Conservation (phyloP, 306 rosid species). For the Castanospermum australe region DNA sequence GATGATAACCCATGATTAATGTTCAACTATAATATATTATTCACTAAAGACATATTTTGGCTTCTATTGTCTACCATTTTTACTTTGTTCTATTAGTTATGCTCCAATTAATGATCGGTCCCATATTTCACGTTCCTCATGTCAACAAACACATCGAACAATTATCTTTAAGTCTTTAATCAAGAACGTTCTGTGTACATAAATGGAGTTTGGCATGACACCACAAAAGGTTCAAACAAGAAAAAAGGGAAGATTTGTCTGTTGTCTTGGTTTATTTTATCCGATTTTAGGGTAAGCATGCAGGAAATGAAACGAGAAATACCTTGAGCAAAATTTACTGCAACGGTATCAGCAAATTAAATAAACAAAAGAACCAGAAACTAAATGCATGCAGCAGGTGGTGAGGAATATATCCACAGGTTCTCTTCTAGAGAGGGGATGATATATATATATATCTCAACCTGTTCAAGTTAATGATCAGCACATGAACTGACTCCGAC, state of each 20-base stretch:
- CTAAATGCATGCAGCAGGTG: not conserved
- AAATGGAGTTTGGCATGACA: not conserved
- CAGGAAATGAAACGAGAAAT: not conserved
- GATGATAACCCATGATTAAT: not conserved
- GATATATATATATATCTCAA: too few species aligned
- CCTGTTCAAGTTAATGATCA: slow-evolving; percentile 32
- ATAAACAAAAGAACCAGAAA: not conserved
- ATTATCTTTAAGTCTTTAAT: not conserved
- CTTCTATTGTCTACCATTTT: too few species aligned
- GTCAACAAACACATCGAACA: not conserved
- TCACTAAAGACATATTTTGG: too few species aligned
- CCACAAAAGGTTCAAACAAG: not conserved
- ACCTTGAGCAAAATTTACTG: not conserved
- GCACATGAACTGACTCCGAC: slow-evolving; percentile 41
- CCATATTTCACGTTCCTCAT: not conserved
- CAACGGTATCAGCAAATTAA: not conserved
- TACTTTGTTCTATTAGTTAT: too few species aligned
- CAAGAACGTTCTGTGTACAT: not conserved
- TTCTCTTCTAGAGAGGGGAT: not conserved
- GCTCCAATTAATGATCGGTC: too few species aligned
- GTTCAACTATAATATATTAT: not conserved
- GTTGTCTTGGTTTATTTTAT: not conserved
- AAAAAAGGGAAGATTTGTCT: not conserved
- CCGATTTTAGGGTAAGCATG: not conserved
- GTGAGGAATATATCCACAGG: slow-evolving; percentile 27